Base-by-base conservation (phyloP, 1,284 basidiomycete species). In the Cystobasidium sp. region DNA sequence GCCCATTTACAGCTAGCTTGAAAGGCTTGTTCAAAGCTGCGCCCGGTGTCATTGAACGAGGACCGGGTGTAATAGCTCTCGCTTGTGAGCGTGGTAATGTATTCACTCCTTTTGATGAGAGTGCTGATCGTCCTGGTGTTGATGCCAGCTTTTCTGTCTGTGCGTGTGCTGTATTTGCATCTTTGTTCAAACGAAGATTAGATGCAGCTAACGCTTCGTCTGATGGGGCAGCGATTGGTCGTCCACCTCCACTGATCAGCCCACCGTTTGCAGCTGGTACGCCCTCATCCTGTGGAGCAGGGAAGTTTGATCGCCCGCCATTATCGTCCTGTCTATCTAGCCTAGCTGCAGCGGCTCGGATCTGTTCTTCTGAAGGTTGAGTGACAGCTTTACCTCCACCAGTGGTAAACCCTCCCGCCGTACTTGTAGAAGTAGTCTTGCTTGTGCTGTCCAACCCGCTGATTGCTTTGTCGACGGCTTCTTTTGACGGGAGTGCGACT, bases 301-400 rank as follows among this genome's bases (percentile, higher is more conserved):
- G 31, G 31, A 31, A 31, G 31, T 31, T 5, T 31, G 31, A 1
- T 31, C 31, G 24, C 20, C 7, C 22, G 6, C 47, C 16, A 18
- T 20, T 41, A 49, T n/a, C 62, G 37, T 47, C 16, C 6, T 37
- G 43, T 55, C 12, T 24, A 18, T 73, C 49, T 12, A 53, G 59
- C 12, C 24, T 51, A 22, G 20, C 18, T 12, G 64, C 10, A 20
- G 68, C 74, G 4, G 51, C n/a, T 9, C 37, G 39, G 9, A 59
- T 43, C 9, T 59, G 56, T 24, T 67, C 72, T 52, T 61, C 44
- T 7, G 53, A 43, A 39, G 72, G 72, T 22, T 58, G 14, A 14
- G 58, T 47, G 24, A 74, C 66, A 51, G 72, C 20, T 46, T 68
- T 59, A 14, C 72, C 72, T 39, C 39, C 43, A 12, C 65, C 72